Percentiles rank a stretch among this genome's conserved stretches.
Evolutionary conservation across 768 basidiomycete species (phyloP).

Genomic region (Russula abietina): DNA sequence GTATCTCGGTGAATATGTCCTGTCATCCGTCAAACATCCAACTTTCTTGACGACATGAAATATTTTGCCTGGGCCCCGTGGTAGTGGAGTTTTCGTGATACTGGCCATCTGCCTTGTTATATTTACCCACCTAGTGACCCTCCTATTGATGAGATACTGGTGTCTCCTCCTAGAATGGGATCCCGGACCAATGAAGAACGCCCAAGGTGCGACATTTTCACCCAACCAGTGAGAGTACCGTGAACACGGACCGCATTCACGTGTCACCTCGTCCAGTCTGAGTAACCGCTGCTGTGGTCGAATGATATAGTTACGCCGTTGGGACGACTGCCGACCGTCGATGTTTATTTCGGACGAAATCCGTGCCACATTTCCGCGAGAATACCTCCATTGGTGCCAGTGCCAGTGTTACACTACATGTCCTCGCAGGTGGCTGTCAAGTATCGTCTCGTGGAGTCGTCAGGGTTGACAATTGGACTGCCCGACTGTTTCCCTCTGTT

Average conservation of each 20-base stretch:
- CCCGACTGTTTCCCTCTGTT: not conserved
- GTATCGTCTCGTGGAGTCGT: not conserved
- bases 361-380: not conserved
- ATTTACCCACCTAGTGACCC: not conserved
- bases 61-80: not conserved
- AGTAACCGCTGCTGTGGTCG: not conserved
- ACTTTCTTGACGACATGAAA: not conserved
- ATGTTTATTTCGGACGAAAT: not conserved
- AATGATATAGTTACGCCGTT: not conserved
- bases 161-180: not conserved
- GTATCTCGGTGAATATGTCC: not conserved
- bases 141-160: not conserved
- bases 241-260: not conserved
- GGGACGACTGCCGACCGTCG: not conserved
- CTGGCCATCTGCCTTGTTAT: not conserved
- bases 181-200: not conserved
- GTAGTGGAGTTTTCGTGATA: not conserved
- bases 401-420: no score
- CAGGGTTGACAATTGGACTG: not conserved
- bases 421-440: no score
- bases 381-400: not conserved
- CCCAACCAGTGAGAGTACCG: not conserved
- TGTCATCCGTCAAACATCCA: not conserved
- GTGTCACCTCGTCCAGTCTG: not conserved
- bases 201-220: not conserved